A percentile compares a stretch with the other conserved stretches of the same genome.
These are phyloP conservation scores for Naganishia friedmannii DNA, from an alignment of 768 basidiomycete species.

Conservation along the genomic window DNA sequence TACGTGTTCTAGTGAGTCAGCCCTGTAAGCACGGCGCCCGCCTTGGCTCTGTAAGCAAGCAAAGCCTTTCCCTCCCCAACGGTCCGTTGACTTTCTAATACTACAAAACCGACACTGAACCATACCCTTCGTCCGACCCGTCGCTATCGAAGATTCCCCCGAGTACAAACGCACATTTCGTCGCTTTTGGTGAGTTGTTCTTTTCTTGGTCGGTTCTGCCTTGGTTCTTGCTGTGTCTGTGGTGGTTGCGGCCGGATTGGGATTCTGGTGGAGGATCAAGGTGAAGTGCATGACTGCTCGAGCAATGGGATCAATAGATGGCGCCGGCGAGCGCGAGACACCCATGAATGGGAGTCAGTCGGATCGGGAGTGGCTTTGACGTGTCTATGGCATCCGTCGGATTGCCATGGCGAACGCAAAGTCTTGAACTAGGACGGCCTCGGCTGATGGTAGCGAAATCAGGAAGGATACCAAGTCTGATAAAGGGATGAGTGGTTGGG, in stretches of 20 bases:
- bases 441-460: neutral
- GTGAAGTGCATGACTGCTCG: neutral
- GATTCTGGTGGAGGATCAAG: neutral
- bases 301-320: neutral
- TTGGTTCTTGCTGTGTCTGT: neutral
- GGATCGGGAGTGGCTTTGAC: no score
- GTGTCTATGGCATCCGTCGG: no score
- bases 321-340: neutral
- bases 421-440: neutral
- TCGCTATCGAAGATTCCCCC: neutral
- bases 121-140: neutral
- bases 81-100: neutral
- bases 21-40: neutral
- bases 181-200: conserved; percentile 1
- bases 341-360: neutral
- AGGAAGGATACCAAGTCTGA: neutral
- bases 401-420: neutral
- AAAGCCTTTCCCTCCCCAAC: neutral
- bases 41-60: neutral
- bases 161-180: neutral
- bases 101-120: conserved; percentile 11
- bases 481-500: neutral
- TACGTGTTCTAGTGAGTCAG: neutral
- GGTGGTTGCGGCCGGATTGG: neutral
- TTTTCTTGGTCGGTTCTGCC: no score